Evolutionary conservation across 2,329 filamentous ascomycete genomes (phyloP).

Genomic region (Stagonosporopsis chrysanthemi): DNA sequence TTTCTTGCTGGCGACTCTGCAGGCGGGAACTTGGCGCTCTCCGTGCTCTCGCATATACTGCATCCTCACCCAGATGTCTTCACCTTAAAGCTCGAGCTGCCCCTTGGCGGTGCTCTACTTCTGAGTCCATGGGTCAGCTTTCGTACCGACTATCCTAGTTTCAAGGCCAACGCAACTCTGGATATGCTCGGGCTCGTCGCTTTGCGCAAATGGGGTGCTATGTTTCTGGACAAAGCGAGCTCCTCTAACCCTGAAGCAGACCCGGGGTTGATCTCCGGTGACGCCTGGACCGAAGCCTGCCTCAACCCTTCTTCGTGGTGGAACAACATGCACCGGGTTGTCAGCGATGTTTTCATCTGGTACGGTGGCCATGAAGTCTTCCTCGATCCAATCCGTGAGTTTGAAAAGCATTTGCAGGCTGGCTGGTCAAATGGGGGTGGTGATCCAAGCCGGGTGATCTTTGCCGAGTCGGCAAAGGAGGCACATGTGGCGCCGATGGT

Average conservation of each 20-base stretch:
- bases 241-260: constrained; percentile 19
- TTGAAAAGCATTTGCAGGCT: constrained; percentile 12
- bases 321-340: constrained; percentile 17
- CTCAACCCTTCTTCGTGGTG: constrained; percentile 22
- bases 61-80: constrained; percentile 33
- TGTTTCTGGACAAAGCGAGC: constrained; percentile 24
- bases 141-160: constrained; percentile 26
- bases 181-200: constrained; percentile 18
- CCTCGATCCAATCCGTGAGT: constrained; percentile 22
- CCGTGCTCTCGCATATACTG: constrained; percentile 35
- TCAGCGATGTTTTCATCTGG: constrained; percentile 20
- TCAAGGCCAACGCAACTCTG: constrained; percentile 15
- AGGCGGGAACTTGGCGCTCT: constrained; percentile 24
- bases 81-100: constrained; percentile 21
- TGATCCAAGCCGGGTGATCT: constrained; percentile 12
- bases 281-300: constrained; percentile 27
- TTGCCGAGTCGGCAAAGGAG: constrained; percentile 22
- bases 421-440: constrained; percentile 32
- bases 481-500: constrained; percentile 32
- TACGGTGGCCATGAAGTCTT: constrained; percentile 22
- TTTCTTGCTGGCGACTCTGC: constrained; percentile 24
- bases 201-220: constrained; percentile 26
- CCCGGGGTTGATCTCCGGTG: constrained; percentile 20
- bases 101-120: constrained; percentile 19
- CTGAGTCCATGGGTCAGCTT: constrained; percentile 29